Base-by-base conservation (phyloP, 2,329 filamentous ascomycete species). In the Paraphoma sp. region DNA sequence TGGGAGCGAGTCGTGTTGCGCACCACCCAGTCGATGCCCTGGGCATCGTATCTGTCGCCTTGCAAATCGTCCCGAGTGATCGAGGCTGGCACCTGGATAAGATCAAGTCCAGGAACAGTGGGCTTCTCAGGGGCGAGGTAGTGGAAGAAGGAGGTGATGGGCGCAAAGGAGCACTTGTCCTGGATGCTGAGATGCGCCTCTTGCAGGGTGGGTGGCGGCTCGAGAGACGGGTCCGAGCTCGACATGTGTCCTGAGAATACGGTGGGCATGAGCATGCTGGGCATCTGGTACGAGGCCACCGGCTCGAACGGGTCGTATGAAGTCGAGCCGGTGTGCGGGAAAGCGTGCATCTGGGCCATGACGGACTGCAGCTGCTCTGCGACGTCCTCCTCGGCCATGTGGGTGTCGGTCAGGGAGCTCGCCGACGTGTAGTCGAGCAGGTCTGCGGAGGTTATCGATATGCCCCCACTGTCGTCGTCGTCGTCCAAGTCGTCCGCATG, bases 21-120 rank as follows among this genome's bases (percentile, higher is more conserved):
- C 36, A 61, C 54, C 18, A 56, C 63, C 76, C 76, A 78, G 42
- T 77, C 63, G 23, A 78, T 78, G 33, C 75, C 75, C 59, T 78
- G 76, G 42, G 67, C 73, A 54, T 78, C 76, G 52, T 67, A 74
- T 6, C 53, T 57, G 49, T 78, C 74, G 48, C 74, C 74, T 14
- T 66, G 59, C 45, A 77, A 59, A 30, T 77, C 65, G 1, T 74
- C 64, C n/a, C 62, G 60, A 4, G 54, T 69, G 57, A 77, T 69
- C 30, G 59, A 60, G n/a, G 58, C 53, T 5, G 73, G 72, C 6
- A 64, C 60, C n/a, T 67, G 44, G 11, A 64, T 54, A 8, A 67
- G 56, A 23, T 71, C 69, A n/a, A 74, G 60, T 6, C 61, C 64
- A 17, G 64, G 56, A 1, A 62, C 56, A 4, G 59, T 51, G 11